These are phyloP conservation scores for Roridomyces roridus DNA, from an alignment of 768 basidiomycete genomes.

Conservation along the genomic window DNA sequence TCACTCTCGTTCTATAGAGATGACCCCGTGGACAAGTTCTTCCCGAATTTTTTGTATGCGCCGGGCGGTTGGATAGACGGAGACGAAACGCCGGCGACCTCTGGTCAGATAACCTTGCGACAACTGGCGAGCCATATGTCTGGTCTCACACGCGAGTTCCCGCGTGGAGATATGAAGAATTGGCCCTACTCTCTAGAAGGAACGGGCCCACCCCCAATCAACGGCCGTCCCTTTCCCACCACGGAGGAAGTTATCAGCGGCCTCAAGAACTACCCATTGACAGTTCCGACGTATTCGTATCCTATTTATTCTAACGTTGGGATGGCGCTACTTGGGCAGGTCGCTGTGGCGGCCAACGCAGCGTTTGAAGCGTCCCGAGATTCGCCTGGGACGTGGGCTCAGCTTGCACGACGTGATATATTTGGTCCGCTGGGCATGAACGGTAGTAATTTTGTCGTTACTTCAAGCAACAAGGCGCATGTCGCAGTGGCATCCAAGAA, in stretches of 20 bases:
- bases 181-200: conserved; percentile 32
- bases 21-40: conserved; percentile 30
- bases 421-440: conserved; percentile 33
- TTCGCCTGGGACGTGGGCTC: conserved; percentile 17
- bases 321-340: conserved; percentile 31
- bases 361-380: conserved; percentile 11
- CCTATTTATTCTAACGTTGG: conserved; percentile 37
- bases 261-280: conserved; percentile 27
- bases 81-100: background rate
- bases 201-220: conserved; percentile 27
- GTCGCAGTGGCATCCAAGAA: conserved; percentile 24
- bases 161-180: conserved; percentile 25
- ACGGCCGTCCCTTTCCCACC: conserved; percentile 29
- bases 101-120: conserved; percentile 26
- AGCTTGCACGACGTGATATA: conserved; percentile 30
- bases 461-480: conserved; percentile 20
- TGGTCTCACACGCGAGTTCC: conserved; percentile 34
- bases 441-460: conserved; percentile 27
- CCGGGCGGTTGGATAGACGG: conserved; percentile 5
- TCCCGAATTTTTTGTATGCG: conserved; percentile 28
- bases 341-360: conserved; percentile 27
- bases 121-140: conserved; percentile 35
- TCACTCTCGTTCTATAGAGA: conserved; percentile 24
- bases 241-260: conserved; percentile 19
- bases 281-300: conserved; percentile 29